A percentile compares a stretch with the other conserved stretches of the same genome.
phyloP scores from a whole-genome alignment of 371 early-diverging fungal species.

The Mucor plumbeus region DNA sequence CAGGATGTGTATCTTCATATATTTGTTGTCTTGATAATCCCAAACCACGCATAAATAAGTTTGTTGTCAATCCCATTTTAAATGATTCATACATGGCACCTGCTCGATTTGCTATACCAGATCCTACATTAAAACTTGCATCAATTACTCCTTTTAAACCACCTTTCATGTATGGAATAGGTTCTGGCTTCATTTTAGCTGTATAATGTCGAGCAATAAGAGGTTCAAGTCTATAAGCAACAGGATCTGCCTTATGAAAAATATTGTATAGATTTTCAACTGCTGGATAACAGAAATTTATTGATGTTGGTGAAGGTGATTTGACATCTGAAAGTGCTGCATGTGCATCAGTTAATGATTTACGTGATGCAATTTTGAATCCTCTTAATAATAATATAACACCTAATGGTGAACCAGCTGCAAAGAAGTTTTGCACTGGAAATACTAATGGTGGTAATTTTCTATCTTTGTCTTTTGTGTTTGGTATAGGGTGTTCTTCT shows the following conservation, averaged over 20 bases:
- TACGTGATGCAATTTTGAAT: conserved; percentile 60
- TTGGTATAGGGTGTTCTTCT: conserved; percentile 24
- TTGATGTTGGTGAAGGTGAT: conserved; percentile 22
- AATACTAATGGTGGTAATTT: conserved; percentile 42
- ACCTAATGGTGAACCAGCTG: conserved; percentile 81
- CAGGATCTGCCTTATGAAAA: conserved; percentile 66
- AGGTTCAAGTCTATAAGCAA: conserved; percentile 76
- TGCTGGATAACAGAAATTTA: conserved; percentile 58
- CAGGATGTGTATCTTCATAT: conserved; percentile 43
- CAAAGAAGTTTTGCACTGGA: conserved; percentile 63
- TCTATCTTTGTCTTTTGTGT: conserved; percentile 1
- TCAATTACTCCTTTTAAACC: conserved; percentile 74
- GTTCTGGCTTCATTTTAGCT: conserved; percentile 65
- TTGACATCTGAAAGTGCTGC: conserved; percentile 37
- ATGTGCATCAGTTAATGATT: conserved; percentile 21
- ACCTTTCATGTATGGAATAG: conserved; percentile 84
- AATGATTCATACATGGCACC: conserved; percentile 73
- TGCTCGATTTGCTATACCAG: conserved; percentile 72
- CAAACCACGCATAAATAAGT: conserved; percentile 59
- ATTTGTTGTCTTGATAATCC: conserved; percentile 53
- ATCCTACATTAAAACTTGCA: conserved; percentile 64
- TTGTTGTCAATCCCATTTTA: conserved; percentile 63
- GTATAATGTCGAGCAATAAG: conserved; percentile 64
- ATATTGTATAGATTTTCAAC: conserved; percentile 82
- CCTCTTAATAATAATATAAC: conserved; percentile 78